phyloP scores from a whole-genome alignment of 2,329 filamentous ascomycete species.

The Hypoxylon sp. region DNA sequence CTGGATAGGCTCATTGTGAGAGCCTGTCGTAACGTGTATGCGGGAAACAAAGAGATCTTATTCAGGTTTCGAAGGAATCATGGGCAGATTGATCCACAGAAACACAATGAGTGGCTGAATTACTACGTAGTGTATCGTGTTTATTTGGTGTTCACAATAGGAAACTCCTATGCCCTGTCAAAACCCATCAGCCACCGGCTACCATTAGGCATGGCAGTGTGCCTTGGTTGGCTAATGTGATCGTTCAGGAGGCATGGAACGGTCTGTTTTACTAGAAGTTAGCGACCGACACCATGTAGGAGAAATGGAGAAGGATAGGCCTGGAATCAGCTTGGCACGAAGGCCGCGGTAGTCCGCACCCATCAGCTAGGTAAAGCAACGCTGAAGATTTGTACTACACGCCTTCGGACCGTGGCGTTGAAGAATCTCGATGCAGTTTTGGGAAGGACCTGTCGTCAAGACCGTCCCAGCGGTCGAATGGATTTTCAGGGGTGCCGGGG shows the following conservation, averaged over 20 bases:
- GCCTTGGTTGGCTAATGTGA: slow-evolving; percentile 30
- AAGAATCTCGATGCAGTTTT: slow-evolving; percentile 17
- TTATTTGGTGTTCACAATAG: slow-evolving; percentile 30
- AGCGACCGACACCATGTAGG: slow-evolving; percentile 7
- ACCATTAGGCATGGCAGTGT: slow-evolving; percentile 5
- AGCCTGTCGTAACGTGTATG: slow-evolving; percentile 23
- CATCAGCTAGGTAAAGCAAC: slow-evolving; percentile 15
- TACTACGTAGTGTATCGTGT: slow-evolving; percentile 27
- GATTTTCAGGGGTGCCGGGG: slow-evolving; percentile 36
- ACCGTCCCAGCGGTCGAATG: slow-evolving; percentile 20
- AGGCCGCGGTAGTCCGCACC: slow-evolving; percentile 10
- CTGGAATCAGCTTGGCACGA: slow-evolving; percentile 8
- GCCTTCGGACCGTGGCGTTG: slow-evolving; percentile 4
- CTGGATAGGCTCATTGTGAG: slow-evolving; percentile 25
- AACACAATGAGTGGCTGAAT: slow-evolving; percentile 27
- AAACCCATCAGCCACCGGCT: slow-evolving; percentile 15
- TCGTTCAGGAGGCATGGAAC: slow-evolving; percentile 1
- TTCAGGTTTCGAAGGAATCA: slow-evolving; percentile 27
- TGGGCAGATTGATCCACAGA: slow-evolving; percentile 10
- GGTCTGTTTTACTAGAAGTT: slow-evolving; percentile 19
- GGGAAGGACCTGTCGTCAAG: slow-evolving; percentile 27
- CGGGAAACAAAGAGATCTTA: slow-evolving; percentile 35
- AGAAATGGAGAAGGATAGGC: slow-evolving; percentile 16
- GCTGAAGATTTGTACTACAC: slow-evolving; percentile 18
- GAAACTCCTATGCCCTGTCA: slow-evolving; percentile 20